A percentile compares a stretch with the other conserved stretches of the same genome.
phyloP scores from a whole-genome alignment of 1,139 yeast genomes.

The Pichia cactophila region DNA sequence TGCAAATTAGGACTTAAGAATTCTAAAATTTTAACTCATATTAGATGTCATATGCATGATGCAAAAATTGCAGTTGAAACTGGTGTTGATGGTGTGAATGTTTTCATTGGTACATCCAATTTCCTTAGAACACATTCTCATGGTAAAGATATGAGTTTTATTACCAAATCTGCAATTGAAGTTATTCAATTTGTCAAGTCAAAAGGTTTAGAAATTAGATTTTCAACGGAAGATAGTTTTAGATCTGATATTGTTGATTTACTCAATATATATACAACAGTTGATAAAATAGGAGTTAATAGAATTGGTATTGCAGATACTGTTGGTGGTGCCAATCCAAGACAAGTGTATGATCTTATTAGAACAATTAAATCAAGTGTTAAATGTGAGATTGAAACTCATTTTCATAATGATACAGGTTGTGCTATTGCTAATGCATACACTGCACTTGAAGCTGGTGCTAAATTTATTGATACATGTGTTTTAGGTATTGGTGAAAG shows the following conservation, averaged over 20 bases:
- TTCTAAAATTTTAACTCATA: constrained; percentile 50
- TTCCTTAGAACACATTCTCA: constrained; percentile 46
- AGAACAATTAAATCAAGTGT: constrained; percentile 52
- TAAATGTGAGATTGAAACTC: constrained; percentile 51
- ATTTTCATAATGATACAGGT: constrained; percentile 56
- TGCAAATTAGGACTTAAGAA: constrained; percentile 47
- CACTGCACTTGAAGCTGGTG: constrained; percentile 57
- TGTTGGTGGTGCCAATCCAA: constrained; percentile 55
- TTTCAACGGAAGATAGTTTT: constrained; percentile 51
- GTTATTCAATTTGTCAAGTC: constrained; percentile 53
- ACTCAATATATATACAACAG: constrained; percentile 49
- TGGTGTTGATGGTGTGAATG: constrained; percentile 56
- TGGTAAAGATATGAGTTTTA: constrained; percentile 50
- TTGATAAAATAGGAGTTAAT: constrained; percentile 52
- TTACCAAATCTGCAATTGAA: constrained; percentile 45
- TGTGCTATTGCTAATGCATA: constrained; percentile 58
- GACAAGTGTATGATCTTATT: constrained; percentile 53
- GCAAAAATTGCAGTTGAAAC: constrained; percentile 53
- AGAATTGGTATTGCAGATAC: constrained; percentile 58
- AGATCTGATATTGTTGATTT: constrained; percentile 52
- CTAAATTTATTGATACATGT: constrained; percentile 48
- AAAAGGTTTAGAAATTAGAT: constrained; percentile 50
- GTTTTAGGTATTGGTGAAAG: constrained; percentile 57
- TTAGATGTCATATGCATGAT: constrained; percentile 55
- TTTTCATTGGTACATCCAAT: constrained; percentile 52